A percentile compares a stretch with the other conserved stretches of the same genome.
phyloP scores from a whole-genome alignment of 139 green algal genomes.

The Chloropicon primus region DNA sequence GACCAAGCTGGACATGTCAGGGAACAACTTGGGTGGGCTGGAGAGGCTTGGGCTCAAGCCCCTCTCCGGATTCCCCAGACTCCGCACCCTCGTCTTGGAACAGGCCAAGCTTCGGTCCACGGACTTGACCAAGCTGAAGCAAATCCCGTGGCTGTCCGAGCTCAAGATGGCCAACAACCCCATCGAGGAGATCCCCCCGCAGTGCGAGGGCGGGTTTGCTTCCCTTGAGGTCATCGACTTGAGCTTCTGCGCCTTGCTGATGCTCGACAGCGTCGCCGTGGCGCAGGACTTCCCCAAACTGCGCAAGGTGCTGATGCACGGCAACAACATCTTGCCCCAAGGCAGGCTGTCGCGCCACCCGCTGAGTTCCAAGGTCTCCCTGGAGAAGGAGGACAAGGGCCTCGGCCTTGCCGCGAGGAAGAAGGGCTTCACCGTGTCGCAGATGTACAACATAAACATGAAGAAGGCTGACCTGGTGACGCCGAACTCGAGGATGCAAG shows the following conservation, averaged over 20 bases:
- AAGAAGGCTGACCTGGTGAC: background rate
- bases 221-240: background rate
- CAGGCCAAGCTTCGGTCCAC: background rate
- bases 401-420: no score
- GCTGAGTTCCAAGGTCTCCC: background rate
- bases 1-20: background rate
- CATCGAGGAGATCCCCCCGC: background rate
- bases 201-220: background rate
- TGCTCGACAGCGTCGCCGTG: background rate
- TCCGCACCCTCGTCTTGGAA: background rate
- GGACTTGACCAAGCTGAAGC: background rate
- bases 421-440: background rate
- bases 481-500: background rate
- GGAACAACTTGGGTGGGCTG: background rate
- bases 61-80: background rate
- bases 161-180: background rate
- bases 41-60: background rate
- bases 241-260: background rate
- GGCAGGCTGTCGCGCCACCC: background rate
- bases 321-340: background rate
- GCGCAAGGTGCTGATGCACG: background rate
- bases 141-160: background rate
- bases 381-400: background rate
- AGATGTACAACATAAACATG: background rate
- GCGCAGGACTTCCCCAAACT: background rate